These are phyloP conservation scores for Piper betle DNA, from an alignment of 164 flowering plant genomes.

Conservation along the genomic window DNA sequence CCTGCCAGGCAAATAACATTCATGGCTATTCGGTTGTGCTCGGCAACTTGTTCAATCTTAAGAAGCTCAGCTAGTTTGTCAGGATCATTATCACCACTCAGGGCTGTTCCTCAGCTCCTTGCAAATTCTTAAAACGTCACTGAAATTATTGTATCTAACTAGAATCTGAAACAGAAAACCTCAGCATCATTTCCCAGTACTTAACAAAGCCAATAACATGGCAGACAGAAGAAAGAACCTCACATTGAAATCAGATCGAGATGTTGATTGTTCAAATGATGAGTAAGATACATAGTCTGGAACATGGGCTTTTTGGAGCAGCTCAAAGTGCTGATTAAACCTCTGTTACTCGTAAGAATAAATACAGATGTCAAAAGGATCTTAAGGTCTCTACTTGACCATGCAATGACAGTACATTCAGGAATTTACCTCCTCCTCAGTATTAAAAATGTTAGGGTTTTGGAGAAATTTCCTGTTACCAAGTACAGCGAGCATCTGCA, in stretches of 20 bases:
- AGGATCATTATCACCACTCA: constrained; percentile 33
- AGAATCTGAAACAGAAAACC: constrained; percentile 30
- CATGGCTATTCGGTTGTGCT: constrained; percentile 71
- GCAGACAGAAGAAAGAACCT: constrained; percentile 15
- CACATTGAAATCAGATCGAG: constrained; percentile 46
- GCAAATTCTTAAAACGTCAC: constrained; percentile 74
- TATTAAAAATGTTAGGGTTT: constrained; percentile 43
- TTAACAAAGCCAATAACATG: not conserved
- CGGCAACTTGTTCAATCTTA: constrained; percentile 79
- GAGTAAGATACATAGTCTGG: constrained; percentile 60
- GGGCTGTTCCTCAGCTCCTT: constrained; percentile 62
- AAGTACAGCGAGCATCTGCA: constrained; percentile 90
- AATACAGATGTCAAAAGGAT: not conserved
- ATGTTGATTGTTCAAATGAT: constrained; percentile 52
- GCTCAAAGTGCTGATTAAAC: constrained; percentile 91
- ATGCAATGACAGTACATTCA: not conserved
- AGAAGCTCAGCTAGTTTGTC: constrained; percentile 68
- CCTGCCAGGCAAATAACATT: constrained; percentile 58
- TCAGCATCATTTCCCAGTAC: not conserved
- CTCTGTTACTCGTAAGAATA: constrained; percentile 30
- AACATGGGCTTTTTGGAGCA: constrained; percentile 68
- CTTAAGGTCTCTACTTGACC: not conserved
- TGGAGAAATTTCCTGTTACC: constrained; percentile 47
- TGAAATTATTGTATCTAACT: constrained; percentile 57
- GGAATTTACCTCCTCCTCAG: constrained; percentile 70